Percentiles rank a stretch among this genome's conserved stretches.
Conservation (phyloP, 129 eudicot species). For the Dittrichia graveolens region DNA sequence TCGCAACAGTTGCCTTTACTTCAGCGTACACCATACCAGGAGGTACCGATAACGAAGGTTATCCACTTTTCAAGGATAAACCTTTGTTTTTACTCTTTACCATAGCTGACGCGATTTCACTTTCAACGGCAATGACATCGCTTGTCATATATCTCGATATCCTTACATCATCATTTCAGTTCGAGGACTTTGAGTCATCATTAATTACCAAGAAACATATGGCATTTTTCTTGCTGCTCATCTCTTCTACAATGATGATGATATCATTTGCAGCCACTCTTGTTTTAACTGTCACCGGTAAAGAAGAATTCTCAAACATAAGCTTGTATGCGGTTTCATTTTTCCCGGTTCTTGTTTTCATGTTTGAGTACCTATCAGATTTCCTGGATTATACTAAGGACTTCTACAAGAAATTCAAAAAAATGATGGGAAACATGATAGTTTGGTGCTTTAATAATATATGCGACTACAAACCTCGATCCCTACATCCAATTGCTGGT, state of each 20-base stretch:
- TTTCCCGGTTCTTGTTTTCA: constrained; percentile 41
- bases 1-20: constrained; percentile 57
- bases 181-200: constrained; percentile 29
- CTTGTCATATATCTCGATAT: constrained; percentile 40
- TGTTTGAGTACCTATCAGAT: constrained; percentile 8
- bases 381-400: neutral
- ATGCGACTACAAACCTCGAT: constrained; percentile 29
- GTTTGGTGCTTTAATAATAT: neutral
- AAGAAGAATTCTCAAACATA: constrained; percentile 24
- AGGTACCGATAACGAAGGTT: constrained; percentile 27
- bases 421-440: neutral
- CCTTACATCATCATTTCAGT: constrained; percentile 35
- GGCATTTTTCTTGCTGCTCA: constrained; percentile 31
- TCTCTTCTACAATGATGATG: constrained; percentile 53
- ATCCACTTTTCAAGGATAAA: constrained; percentile 29
- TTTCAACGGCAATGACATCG: constrained; percentile 37
- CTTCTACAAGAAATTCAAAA: neutral
- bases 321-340: constrained; percentile 38
- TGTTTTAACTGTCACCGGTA: constrained; percentile 29
- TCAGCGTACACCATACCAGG: constrained; percentile 53
- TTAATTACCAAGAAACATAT: constrained; percentile 31
- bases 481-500: constrained; percentile 2
- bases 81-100: constrained; percentile 38
- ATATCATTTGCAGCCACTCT: constrained; percentile 49
- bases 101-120: constrained; percentile 39